Conservation (phyloP, 306 rosid genomes). For the Astragalus glycyphyllos region DNA sequence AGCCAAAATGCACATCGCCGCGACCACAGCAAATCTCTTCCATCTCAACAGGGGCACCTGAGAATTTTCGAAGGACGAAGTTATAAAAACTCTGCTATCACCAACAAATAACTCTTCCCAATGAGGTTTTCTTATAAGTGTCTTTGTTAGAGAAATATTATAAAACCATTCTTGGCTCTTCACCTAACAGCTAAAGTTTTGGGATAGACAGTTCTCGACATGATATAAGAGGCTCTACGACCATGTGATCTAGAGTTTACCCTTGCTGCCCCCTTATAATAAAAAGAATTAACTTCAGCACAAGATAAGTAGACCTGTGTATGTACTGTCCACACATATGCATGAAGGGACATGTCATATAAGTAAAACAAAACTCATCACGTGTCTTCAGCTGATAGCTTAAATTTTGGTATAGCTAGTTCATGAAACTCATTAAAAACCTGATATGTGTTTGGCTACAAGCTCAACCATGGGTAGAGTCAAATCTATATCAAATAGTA, state of each 20-base stretch:
- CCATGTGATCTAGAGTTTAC: neutral
- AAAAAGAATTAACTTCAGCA: neutral
- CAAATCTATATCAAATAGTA: neutral
- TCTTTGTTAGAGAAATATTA: slow-evolving; percentile 16
- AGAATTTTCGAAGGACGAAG: slow-evolving; percentile 32
- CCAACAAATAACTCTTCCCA: slow-evolving; percentile 27
- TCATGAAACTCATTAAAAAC: slow-evolving; percentile 1
- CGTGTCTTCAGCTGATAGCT: neutral
- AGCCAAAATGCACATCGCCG: slow-evolving; percentile 93
- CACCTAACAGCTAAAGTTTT: neutral
- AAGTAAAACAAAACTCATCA: neutral
- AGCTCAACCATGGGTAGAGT: slow-evolving; percentile 19
- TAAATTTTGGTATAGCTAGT: slow-evolving; percentile 3
- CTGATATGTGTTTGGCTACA: slow-evolving; percentile 1
- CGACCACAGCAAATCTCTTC: slow-evolving; percentile 92
- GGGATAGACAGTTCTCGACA: neutral
- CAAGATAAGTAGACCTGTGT: neutral
- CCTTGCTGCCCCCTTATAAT: neutral
- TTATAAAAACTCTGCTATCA: slow-evolving; percentile 18
- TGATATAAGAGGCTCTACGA: neutral
- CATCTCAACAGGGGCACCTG: slow-evolving; percentile 91
- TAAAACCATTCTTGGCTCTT: neutral
- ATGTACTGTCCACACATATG: neutral
- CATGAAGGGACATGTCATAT: neutral
- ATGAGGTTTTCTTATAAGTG: slow-evolving; percentile 10